Percentiles rank a stretch among this genome's conserved stretches.
Conservation (phyloP, 352 stramenopile species). For the Sclerospora graminicola region DNA sequence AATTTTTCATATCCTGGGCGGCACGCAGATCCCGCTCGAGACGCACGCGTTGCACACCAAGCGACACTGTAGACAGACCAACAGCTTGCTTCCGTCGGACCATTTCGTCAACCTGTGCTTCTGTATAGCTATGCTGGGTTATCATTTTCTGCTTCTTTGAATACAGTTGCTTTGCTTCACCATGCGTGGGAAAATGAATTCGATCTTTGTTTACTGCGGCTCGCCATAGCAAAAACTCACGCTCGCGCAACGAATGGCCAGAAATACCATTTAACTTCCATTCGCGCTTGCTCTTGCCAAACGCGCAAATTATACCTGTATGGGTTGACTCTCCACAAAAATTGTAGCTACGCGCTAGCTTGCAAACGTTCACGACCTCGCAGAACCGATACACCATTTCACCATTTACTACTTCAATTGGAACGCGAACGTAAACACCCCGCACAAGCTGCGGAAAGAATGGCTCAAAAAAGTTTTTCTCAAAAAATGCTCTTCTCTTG, state of each 20-base stretch:
- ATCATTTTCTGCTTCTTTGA: conserved; percentile 56
- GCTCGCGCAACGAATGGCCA: conserved; percentile 59
- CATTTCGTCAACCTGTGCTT: conserved; percentile 73
- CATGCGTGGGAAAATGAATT: conserved; percentile 60
- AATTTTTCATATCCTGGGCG: conserved; percentile 82
- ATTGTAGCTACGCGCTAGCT: conserved; percentile 43
- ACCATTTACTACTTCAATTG: conserved; percentile 57
- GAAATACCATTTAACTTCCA: conserved; percentile 70
- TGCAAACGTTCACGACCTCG: conserved; percentile 59
- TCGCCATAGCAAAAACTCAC: conserved; percentile 76
- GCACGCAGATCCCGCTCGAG: conserved; percentile 69
- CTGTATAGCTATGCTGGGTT: conserved; percentile 67
- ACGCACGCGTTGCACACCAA: conserved; percentile 68
- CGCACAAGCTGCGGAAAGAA: conserved; percentile 74
- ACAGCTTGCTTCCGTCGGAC: conserved; percentile 62
- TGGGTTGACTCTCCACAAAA: conserved; percentile 67
- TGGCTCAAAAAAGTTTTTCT: conserved; percentile 83
- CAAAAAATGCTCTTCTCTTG: conserved; percentile 62
- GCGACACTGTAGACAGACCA: conserved; percentile 47
- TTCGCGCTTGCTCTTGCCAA: conserved; percentile 66
- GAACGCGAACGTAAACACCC: conserved; percentile 62
- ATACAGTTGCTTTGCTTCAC: conserved; percentile 52
- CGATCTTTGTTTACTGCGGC: conserved; percentile 73
- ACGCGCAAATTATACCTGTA: conserved; percentile 62
- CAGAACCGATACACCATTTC: conserved; percentile 83